Evolutionary conservation across 345 rosid genomes (phyloP).

Genomic region (Dipteronia dyeriana): DNA sequence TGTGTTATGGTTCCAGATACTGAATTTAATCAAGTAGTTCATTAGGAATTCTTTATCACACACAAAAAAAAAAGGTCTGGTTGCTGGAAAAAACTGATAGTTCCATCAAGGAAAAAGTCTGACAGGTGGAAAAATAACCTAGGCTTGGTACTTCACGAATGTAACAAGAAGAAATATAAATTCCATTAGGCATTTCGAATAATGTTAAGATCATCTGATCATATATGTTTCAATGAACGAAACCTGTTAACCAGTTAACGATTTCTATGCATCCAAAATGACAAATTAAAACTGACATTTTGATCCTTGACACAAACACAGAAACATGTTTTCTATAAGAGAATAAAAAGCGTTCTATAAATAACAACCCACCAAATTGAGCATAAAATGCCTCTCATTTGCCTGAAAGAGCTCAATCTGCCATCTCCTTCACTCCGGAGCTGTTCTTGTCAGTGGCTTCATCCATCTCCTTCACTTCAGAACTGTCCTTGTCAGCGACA

Average conservation of each 20-base stretch:
- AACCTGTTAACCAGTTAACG: background rate
- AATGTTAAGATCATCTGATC: background rate
- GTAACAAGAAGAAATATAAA: background rate
- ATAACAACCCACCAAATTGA: background rate
- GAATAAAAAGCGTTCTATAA: background rate
- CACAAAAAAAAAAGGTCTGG: no score
- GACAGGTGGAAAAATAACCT: background rate
- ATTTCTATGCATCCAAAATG: constrained; percentile 5
- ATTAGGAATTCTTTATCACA: background rate
- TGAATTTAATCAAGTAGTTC: background rate
- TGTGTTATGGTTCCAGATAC: no score
- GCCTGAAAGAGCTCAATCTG: background rate
- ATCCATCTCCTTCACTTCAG: background rate
- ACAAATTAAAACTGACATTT: background rate
- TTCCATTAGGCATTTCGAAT: background rate
- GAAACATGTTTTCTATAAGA: background rate
- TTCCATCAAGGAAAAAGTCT: background rate
- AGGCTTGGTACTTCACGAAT: background rate
- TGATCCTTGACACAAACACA: background rate
- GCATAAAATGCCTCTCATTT: background rate
- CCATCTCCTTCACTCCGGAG: background rate
- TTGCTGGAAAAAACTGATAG: background rate
- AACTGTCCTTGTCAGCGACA: background rate
- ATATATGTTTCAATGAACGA: background rate
- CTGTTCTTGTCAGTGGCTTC: constrained; percentile 2